Conservation (phyloP, 176 grass and related monocot species). For the Zizania latifolia region DNA sequence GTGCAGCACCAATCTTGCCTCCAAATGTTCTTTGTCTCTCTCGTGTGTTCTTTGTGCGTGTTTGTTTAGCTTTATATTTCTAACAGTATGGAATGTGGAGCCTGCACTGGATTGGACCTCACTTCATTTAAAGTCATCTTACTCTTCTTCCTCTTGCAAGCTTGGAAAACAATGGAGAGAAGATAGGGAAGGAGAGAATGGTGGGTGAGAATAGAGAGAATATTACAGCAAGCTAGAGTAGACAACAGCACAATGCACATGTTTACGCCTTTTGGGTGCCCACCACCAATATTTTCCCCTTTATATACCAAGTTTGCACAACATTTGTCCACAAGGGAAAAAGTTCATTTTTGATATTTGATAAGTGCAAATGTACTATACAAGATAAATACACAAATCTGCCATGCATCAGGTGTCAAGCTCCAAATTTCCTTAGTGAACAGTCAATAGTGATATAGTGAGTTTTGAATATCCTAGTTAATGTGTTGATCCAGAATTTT, state of each 20-base stretch:
- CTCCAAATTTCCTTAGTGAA: not conserved
- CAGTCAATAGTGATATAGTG: too few species aligned
- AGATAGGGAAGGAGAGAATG: not conserved
- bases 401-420: not conserved
- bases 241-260: not conserved
- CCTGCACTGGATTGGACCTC: not conserved
- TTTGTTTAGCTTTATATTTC: too few species aligned
- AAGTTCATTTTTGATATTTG: not conserved
- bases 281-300: not conserved
- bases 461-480: not conserved
- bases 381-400: not conserved
- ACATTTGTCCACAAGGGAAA: not conserved
- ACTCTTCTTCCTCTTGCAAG: not conserved
- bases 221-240: not conserved
- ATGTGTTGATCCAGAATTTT: not conserved
- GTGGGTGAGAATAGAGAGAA: not conserved
- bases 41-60: too few species aligned
- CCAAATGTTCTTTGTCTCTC: too few species aligned
- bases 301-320: not conserved
- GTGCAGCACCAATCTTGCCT: too few species aligned
- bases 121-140: conserved; percentile 1
- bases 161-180: not conserved
- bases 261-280: not conserved
- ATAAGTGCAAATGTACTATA: not conserved
- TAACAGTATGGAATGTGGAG: not conserved